A percentile compares a stretch with the other conserved stretches of the same genome.
phyloP scores from a whole-genome alignment of 805 yeast genomes.

The Blastobotrys peoriensis region DNA sequence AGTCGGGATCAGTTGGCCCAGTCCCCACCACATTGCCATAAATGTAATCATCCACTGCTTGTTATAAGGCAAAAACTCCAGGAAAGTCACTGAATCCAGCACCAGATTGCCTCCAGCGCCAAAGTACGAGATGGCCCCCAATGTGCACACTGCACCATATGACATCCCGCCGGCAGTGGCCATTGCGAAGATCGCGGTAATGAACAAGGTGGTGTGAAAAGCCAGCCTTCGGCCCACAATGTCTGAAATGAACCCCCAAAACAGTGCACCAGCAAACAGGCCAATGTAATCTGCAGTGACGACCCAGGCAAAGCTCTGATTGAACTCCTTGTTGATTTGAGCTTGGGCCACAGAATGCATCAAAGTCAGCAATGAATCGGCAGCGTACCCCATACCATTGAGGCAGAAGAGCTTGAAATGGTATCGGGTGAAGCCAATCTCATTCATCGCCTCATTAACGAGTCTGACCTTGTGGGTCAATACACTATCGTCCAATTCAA shows the following conservation, averaged over 20 bases:
- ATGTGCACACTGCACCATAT: slow-evolving; percentile 43
- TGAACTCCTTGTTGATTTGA: slow-evolving; percentile 42
- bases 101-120: slow-evolving; percentile 54
- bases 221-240: slow-evolving; percentile 47
- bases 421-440: slow-evolving; percentile 54
- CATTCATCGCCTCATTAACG: slow-evolving; percentile 50
- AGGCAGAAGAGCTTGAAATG: slow-evolving; percentile 43
- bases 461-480: slow-evolving; percentile 21
- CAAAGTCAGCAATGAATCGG: slow-evolving; percentile 45
- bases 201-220: slow-evolving; percentile 42
- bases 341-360: slow-evolving; percentile 42
- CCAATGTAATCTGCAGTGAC: slow-evolving; percentile 45
- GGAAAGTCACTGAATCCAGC: slow-evolving; percentile 45
- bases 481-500: slow-evolving; percentile 5
- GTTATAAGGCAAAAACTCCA: slow-evolving; percentile 46
- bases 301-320: slow-evolving; percentile 29
- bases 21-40: slow-evolving; percentile 56
- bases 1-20: slow-evolving; percentile 50
- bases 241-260: slow-evolving; percentile 53
- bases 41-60: slow-evolving; percentile 46
- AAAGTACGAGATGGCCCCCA: slow-evolving; percentile 29
- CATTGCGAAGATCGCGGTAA: slow-evolving; percentile 45
- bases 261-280: slow-evolving; percentile 43
- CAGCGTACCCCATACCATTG: slow-evolving; percentile 52
- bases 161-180: slow-evolving; percentile 45